phyloP scores from a whole-genome alignment of 2,329 filamentous ascomycete species.

The Phyllosticta citrichinensis region DNA sequence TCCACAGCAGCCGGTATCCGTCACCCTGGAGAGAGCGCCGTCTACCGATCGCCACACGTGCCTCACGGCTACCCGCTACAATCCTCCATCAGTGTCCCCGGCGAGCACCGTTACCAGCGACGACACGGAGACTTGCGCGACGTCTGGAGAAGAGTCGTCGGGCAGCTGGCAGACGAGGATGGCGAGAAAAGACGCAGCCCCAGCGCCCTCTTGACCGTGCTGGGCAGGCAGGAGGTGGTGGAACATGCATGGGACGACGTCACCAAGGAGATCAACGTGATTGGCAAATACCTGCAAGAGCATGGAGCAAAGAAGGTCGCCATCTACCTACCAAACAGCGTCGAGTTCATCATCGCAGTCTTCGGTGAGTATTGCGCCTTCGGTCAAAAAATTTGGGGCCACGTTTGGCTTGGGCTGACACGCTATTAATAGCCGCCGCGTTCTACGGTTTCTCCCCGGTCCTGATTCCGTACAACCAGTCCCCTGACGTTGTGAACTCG shows the following conservation, averaged over 20 bases:
- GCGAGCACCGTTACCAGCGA: slow-evolving; percentile 55
- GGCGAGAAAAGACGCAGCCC: slow-evolving; percentile 49
- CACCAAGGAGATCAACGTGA: slow-evolving; percentile 75
- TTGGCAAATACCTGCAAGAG: slow-evolving; percentile 66
- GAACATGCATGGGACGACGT: slow-evolving; percentile 64
- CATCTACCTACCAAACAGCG: slow-evolving; percentile 84
- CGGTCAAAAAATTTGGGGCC: neutral
- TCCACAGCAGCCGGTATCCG: slow-evolving; percentile 67
- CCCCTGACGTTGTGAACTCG: slow-evolving; percentile 56
- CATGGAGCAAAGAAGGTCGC: slow-evolving; percentile 65
- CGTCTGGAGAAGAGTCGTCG: slow-evolving; percentile 68
- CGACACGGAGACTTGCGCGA: slow-evolving; percentile 85
- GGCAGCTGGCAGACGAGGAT: slow-evolving; percentile 53
- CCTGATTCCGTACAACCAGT: slow-evolving; percentile 71
- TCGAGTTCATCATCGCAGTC: slow-evolving; percentile 72
- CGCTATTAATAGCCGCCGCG: slow-evolving; percentile 52
- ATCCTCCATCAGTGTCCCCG: slow-evolving; percentile 8
- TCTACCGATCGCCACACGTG: slow-evolving; percentile 74
- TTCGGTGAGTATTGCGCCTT: slow-evolving; percentile 44
- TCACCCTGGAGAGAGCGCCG: slow-evolving; percentile 72
- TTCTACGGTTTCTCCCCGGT: slow-evolving; percentile 85
- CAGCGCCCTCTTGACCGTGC: slow-evolving; percentile 69
- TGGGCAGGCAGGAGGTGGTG: slow-evolving; percentile 62
- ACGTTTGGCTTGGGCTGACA: neutral
- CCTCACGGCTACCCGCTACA: slow-evolving; percentile 58